Evolutionary conservation across 108 stramenopile genomes (phyloP).

Genomic region (Seminavis robusta): DNA sequence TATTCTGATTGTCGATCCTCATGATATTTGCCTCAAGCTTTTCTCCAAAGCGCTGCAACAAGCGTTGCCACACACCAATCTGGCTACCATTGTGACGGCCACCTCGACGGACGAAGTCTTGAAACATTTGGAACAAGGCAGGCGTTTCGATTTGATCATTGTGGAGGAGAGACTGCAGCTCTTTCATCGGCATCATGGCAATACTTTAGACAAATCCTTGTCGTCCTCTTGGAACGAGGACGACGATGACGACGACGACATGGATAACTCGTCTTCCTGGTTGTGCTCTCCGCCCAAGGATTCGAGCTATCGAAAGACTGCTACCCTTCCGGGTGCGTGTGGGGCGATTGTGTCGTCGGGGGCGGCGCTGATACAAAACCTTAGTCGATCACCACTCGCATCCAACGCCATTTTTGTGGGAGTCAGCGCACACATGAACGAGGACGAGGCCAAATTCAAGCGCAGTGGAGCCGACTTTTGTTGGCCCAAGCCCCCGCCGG

Average conservation of each 20-base stretch:
- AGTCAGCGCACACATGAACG: conserved; percentile 33
- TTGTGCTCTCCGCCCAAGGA: too few relatives aligned
- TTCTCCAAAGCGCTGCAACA: conserved; percentile 53
- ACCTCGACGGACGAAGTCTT: conserved; percentile 39
- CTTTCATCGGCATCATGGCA: conserved; percentile 9
- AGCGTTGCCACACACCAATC: conserved; percentile 45
- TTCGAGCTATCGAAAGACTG: too few relatives aligned
- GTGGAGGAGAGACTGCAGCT: conserved; percentile 56
- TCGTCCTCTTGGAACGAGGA: background rate
- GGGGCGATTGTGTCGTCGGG: background rate
- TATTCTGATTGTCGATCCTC: conserved; percentile 64
- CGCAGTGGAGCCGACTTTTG: conserved; percentile 48
- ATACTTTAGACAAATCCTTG: background rate
- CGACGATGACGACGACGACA: background rate
- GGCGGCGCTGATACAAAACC: conserved; percentile 3
- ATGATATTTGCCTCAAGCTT: conserved; percentile 50
- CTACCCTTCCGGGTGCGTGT: too few relatives aligned
- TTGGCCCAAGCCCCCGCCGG: conserved; percentile 72
- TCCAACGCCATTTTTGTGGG: conserved; percentile 48
- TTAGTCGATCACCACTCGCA: background rate
- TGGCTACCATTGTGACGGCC: conserved; percentile 39
- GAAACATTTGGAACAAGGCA: background rate
- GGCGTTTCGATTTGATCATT: conserved; percentile 53
- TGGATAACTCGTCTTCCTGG: background rate
- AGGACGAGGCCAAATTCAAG: conserved; percentile 36